phyloP scores from a whole-genome alignment of 2,329 filamentous ascomycete genomes.

The Colletotrichum viniferum region DNA sequence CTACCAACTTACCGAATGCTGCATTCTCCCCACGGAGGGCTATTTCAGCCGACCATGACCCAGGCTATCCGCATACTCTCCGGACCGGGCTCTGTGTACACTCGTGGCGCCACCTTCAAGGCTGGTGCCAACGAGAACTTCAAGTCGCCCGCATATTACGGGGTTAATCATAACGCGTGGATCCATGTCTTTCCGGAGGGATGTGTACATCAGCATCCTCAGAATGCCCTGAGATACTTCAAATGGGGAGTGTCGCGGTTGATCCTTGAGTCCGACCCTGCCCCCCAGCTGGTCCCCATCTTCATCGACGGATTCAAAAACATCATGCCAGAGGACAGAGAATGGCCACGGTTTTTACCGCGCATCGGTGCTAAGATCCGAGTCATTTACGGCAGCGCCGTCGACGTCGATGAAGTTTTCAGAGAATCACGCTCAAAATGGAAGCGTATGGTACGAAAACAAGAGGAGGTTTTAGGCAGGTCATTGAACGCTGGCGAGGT shows the following conservation, averaged over 20 bases:
- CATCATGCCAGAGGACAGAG: constrained; percentile 84
- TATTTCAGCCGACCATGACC: constrained; percentile 87
- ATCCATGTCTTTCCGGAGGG: constrained; percentile 97
- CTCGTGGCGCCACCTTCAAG: constrained; percentile 7
- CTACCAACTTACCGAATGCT: constrained; percentile 84
- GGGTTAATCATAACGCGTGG: constrained; percentile 77
- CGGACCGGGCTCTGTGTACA: constrained; percentile 29
- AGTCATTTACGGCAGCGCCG: constrained; percentile 78
- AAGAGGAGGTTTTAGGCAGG: constrained; percentile 38
- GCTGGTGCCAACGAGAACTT: constrained; percentile 72
- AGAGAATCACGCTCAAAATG: constrained; percentile 78
- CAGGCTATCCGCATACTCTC: constrained; percentile 87
- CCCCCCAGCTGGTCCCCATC: constrained; percentile 89
- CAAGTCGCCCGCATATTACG: constrained; percentile 73
- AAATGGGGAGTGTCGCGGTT: constrained; percentile 95
- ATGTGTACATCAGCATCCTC: constrained; percentile 85
- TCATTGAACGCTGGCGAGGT: constrained; percentile 51
- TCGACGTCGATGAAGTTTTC: constrained; percentile 77
- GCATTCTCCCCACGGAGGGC: constrained; percentile 80
- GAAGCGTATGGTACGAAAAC: constrained; percentile 64
- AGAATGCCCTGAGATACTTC: constrained; percentile 88
- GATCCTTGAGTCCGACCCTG: constrained; percentile 86
- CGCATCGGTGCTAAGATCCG: constrained; percentile 72
- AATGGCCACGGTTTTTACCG: constrained; percentile 81
- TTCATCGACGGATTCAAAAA: constrained; percentile 91